A percentile compares a stretch with the other conserved stretches of the same genome.
phyloP scores from a whole-genome alignment of 805 yeast species.

The Candida silvicultrix region DNA sequence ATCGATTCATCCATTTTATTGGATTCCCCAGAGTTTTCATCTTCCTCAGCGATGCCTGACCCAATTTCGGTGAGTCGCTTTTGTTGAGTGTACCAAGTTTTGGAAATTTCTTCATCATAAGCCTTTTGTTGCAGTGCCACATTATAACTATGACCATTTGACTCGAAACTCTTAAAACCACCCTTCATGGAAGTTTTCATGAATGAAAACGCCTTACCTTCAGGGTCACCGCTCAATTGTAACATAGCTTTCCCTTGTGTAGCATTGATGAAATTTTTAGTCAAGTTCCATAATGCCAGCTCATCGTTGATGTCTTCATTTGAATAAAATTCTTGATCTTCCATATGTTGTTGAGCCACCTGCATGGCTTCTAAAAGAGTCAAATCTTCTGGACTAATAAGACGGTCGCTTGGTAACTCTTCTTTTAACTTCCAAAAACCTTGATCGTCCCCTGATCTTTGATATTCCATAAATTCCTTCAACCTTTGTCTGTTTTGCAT shows the following conservation, averaged over 20 bases:
- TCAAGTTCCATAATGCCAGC: slow-evolving; percentile 89
- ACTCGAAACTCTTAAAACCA: slow-evolving; percentile 54
- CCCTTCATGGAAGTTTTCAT: slow-evolving; percentile 92
- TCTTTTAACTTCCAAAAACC: slow-evolving; percentile 91
- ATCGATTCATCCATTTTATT: background rate
- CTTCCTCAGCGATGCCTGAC: slow-evolving; percentile 5
- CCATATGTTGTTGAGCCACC: slow-evolving; percentile 82
- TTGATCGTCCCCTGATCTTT: slow-evolving; percentile 88
- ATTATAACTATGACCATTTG: slow-evolving; percentile 66
- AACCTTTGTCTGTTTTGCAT: slow-evolving; percentile 94
- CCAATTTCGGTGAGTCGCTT: slow-evolving; percentile 40
- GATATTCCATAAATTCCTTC: slow-evolving; percentile 97
- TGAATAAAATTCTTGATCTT: slow-evolving; percentile 63
- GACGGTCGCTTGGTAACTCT: slow-evolving; percentile 62
- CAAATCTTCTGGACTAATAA: slow-evolving; percentile 91
- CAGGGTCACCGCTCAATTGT: slow-evolving; percentile 91
- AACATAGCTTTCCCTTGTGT: slow-evolving; percentile 97
- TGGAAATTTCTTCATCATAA: slow-evolving; percentile 82
- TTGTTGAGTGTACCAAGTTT: slow-evolving; percentile 87
- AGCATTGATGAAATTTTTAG: slow-evolving; percentile 85
- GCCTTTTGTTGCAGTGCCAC: slow-evolving; percentile 84
- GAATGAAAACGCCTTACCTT: slow-evolving; percentile 85
- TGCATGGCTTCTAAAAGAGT: slow-evolving; percentile 87
- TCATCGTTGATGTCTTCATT: slow-evolving; percentile 65
- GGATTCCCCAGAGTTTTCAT: slow-evolving; percentile 5